phyloP scores from a whole-genome alignment of 805 yeast genomes.

The Lipomyces mesembrius region DNA sequence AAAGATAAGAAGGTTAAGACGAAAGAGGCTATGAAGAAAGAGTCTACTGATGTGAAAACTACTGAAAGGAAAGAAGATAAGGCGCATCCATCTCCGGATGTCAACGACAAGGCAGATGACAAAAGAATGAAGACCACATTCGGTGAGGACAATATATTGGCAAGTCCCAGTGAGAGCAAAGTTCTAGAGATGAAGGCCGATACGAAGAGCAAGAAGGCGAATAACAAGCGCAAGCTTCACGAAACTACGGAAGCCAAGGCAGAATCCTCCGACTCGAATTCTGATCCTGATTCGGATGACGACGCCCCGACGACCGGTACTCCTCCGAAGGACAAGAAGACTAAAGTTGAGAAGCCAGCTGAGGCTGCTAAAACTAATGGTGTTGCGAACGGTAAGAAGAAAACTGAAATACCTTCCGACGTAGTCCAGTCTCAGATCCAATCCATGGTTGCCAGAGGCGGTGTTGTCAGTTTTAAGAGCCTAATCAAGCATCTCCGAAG shows the following conservation, averaged over 20 bases:
- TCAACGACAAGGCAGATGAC: neutral
- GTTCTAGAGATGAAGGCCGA: neutral
- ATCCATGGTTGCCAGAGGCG: neutral
- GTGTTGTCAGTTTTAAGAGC: constrained; percentile 8
- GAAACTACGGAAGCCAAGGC: constrained; percentile 38
- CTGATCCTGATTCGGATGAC: constrained; percentile 11
- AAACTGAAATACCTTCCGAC: constrained; percentile 2
- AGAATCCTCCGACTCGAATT: constrained; percentile 33
- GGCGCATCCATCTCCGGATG: neutral
- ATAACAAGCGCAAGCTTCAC: constrained; percentile 20
- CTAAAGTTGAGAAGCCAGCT: constrained; percentile 5
- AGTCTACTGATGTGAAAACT: constrained; percentile 1
- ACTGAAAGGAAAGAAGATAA: neutral
- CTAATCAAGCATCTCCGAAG: constrained; percentile 20
- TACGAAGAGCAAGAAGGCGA: constrained; percentile 23
- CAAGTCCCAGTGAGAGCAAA: neutral
- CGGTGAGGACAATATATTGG: neutral
- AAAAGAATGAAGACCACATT: neutral
- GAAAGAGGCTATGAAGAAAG: constrained; percentile 22
- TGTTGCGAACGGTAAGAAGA: constrained; percentile 5
- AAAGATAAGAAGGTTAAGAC: constrained; percentile 37
- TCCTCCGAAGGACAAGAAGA: constrained; percentile 5
- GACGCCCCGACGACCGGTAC: neutral
- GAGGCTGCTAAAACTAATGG: neutral
- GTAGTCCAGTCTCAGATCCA: neutral